phyloP scores from a whole-genome alignment of 179 eudicot species.

The Dionaea muscipula region DNA sequence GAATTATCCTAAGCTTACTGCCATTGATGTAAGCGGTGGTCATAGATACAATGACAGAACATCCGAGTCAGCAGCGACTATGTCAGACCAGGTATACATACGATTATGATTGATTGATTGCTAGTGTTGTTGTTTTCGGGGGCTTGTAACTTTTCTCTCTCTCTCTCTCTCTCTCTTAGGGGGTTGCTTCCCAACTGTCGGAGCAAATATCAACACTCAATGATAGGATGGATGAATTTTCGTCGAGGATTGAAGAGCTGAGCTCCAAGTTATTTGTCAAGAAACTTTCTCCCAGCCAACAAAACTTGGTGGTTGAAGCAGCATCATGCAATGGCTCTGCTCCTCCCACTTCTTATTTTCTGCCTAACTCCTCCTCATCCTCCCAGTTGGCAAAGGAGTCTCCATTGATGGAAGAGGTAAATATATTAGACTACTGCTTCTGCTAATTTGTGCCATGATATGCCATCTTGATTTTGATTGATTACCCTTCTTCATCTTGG shows the following conservation, averaged over 20 bases:
- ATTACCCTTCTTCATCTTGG: too few species aligned
- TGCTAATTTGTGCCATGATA: constrained; percentile 1
- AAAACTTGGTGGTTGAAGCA: constrained; percentile 49
- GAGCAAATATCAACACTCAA: constrained; percentile 79
- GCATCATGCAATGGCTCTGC: constrained; percentile 51
- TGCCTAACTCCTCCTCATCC: constrained; percentile 58
- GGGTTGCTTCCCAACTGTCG: constrained; percentile 56
- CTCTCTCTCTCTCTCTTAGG: constrained; percentile 26
- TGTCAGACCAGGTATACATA: too few species aligned
- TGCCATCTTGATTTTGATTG: too few species aligned
- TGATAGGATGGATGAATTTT: constrained; percentile 85
- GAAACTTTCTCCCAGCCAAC: constrained; percentile 49
- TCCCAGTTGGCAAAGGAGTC: constrained; percentile 66
- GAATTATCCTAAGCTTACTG: constrained; percentile 52
- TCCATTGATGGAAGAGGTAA: constrained; percentile 83
- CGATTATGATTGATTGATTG: too few species aligned
- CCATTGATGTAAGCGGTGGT: constrained; percentile 40
- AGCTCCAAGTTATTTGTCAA: constrained; percentile 37
- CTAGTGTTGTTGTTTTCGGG: too few species aligned
- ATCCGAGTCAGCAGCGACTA: too few species aligned
- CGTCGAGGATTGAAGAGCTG: constrained; percentile 73
- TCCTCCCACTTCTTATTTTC: constrained; percentile 25
- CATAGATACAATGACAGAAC: too few species aligned
- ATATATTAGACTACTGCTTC: neutral
- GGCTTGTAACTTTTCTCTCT: too few species aligned